Base-by-base conservation (phyloP, 2,329 filamentous ascomycete species). In the Catunica adiposa region DNA sequence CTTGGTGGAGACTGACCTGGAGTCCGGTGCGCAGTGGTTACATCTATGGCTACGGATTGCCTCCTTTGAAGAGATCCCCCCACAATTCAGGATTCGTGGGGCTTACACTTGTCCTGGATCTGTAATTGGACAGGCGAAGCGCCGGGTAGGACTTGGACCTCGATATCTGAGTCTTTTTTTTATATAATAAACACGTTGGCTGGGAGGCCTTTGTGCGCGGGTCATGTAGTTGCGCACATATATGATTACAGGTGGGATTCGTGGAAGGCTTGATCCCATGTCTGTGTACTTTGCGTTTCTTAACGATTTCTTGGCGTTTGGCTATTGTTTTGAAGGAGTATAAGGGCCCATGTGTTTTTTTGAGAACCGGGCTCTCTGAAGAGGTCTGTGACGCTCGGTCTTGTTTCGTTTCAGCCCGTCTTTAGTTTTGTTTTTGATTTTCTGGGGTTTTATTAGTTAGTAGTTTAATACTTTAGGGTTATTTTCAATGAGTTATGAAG, bases 181-280 rank as follows among this genome's bases (percentile, higher is more conserved):
- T 48, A 11, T 48, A 11, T 25, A 22, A 29, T 23, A 25, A 6
- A 9, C 17, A 11, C 9, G 22, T 23, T 23, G 3, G 17, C 44
- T 48, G 8, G 1, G 20, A n/a, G 11, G 44, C 9, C n/a, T 48
- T 23, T 48, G 23, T 22, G 22, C 26, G 23, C 17, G 26, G 44
- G 20, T 48, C 22, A 48, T 48, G 44, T 48, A 14, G 23, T 25
- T 48, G 44, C 44, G 44, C 22, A 48, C 44, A 48, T 48, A 48
- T 48, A 11, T 48, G 17, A 15, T 7, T 23, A 11, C 14, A 23
- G 17, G 44, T 48, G 44, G 44, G 23, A 29, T 48, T 25, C 4
- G 17, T 42, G 38, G n/a, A 23, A 26, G 20, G 22, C 9, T 23
- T 48, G 44, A 48, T 48, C 22, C 22, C 22, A 44, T 17, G 7